Conservation (phyloP, 2,329 filamentous ascomycete species). For the Fusarium clavum region DNA sequence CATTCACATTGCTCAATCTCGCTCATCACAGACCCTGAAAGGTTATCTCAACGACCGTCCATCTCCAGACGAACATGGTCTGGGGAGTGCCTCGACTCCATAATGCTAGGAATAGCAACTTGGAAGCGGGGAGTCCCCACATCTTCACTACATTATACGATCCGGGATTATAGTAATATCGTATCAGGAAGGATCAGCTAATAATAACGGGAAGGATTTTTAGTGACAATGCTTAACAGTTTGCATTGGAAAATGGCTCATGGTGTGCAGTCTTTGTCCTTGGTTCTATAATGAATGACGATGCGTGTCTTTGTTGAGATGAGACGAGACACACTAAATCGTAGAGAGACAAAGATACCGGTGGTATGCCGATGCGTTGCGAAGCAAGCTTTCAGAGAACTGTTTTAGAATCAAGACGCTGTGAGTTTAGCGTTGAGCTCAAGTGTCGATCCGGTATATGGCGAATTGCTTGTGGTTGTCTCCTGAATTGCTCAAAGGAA, state of each 20-base stretch:
- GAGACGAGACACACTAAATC: conserved; percentile 9
- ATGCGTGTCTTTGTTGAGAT: conserved; percentile 1
- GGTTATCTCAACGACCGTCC: conserved; percentile 23
- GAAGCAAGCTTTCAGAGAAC: neutral
- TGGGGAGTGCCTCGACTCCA: neutral
- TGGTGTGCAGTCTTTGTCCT: neutral
- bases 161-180: neutral
- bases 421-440: neutral
- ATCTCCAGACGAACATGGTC: conserved; percentile 10
- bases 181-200: neutral
- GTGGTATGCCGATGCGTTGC: conserved; percentile 5
- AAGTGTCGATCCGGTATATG: neutral
- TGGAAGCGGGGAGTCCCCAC: conserved; percentile 18
- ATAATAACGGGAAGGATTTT: neutral
- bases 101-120: conserved; percentile 29
- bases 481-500: conserved; percentile 1
- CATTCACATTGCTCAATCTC: conserved; percentile 24
- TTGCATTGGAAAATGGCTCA: neutral
- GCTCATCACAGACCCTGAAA: conserved; percentile 17
- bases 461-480: neutral
- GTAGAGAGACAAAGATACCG: neutral
- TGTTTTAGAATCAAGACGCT: neutral
- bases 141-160: neutral
- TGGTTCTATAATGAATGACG: conserved; percentile 6
- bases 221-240: neutral